phyloP scores from a whole-genome alignment of 768 basidiomycete genomes.

The Wakefieldia striispora region DNA sequence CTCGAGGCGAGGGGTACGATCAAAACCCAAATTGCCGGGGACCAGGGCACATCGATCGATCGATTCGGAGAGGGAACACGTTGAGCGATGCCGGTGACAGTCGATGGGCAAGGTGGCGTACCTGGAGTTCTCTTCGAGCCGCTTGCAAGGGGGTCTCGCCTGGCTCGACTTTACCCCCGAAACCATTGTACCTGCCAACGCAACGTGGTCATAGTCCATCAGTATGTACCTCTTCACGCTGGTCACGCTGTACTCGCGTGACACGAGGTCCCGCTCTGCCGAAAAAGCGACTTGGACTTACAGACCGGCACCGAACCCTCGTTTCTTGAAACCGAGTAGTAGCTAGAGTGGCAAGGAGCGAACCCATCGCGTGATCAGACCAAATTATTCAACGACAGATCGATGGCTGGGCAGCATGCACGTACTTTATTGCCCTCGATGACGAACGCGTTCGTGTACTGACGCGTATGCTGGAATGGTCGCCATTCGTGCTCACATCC shows the following conservation, averaged over 20 bases:
- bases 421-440: conserved; percentile 49
- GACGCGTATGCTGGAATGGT: conserved; percentile 36
- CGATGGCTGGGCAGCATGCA: neutral
- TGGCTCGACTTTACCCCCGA: conserved; percentile 83
- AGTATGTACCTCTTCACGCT: neutral
- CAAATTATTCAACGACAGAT: too few species aligned
- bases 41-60: too few species aligned
- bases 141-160: conserved; percentile 68
- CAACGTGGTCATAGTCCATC: neutral
- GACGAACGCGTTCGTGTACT: conserved; percentile 74
- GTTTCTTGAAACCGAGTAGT: conserved; percentile 74
- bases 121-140: conserved; percentile 73
- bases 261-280: neutral
- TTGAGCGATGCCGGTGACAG: too few species aligned
- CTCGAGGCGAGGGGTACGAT: neutral
- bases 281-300: conserved; percentile 27
- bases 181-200: conserved; percentile 72
- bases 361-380: too few species aligned
- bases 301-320: conserved; percentile 69
- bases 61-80: neutral
- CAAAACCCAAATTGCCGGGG: too few species aligned
- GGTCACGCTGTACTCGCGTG: too few species aligned
- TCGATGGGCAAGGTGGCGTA: conserved; percentile 17
- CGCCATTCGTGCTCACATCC: conserved; percentile 47
- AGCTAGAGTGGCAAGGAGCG: conserved; percentile 54